Base-by-base conservation (phyloP, 2,329 filamentous ascomycete genomes). In the Monosporascus sp. region DNA sequence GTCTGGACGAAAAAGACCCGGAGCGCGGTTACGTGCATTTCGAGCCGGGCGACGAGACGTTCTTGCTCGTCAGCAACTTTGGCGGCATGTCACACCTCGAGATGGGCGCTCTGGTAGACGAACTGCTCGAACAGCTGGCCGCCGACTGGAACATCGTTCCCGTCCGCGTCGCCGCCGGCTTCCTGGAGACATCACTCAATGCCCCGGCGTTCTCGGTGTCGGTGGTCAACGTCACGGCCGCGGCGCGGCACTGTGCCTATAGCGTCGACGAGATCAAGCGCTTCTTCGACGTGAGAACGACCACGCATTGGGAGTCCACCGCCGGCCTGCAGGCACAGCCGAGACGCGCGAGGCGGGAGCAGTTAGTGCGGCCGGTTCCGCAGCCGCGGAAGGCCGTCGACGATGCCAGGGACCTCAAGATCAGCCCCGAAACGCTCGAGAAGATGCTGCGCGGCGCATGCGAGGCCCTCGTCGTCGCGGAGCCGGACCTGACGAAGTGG, bases 141-240 rank as follows among this genome's bases (percentile, higher is more conserved):
- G 57, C 53, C 0, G 65, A 73, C 54, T 83, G 78, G 76, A 69
- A 71, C 6, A 72, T 81, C 5, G 66, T 70, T 47, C 79, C 80
- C 0, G 74, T 75, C 3, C 75, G 86, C 31, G 77, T 87, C 50
- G 76, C 81, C 50, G 72, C 77, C 0, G 87, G 87, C 1, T 84
- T 81, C 27, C 78, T 86, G 52, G 87, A 89, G 77, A 89, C 86
- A 0, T 88, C 84, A 17, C 77, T 90, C 61, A 89, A 89, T 58
- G 86, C 85, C 0, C 79, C 86, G 0, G 87, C 85, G 0, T 89
- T 89, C 63, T 87, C 83, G 15, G 77, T 89, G 6, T 87, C 85
- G 3, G 61, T 89, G 48, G 71, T 88, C 62, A 88, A 85, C 65
- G 65, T 84, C 39, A 76, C 77, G 0, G 74, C 73, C 1, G 74